Percentiles rank a stretch among this genome's conserved stretches.
These are phyloP conservation scores for Cronartium ribicola DNA, from an alignment of 1,284 basidiomycete species.

Conservation along the genomic window DNA sequence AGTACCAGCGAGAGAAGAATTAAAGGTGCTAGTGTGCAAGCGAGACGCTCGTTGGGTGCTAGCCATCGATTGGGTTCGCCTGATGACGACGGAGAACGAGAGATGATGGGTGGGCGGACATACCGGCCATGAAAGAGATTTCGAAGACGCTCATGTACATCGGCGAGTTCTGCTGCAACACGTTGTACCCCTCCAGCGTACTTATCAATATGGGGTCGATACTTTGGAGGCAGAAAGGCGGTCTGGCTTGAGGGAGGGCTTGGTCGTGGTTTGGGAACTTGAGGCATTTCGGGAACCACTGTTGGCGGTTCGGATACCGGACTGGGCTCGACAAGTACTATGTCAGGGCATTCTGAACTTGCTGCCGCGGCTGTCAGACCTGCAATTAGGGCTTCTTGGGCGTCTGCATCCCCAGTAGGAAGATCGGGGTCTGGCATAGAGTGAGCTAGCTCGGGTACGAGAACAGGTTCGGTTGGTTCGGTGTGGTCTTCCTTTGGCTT, in stretches of 20 bases:
- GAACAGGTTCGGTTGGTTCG: no score
- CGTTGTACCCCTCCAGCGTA: constrained; percentile 35
- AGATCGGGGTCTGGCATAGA: no score
- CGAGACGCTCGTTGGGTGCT: constrained; percentile 26
- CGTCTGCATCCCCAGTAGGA: no score
- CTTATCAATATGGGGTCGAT: constrained; percentile 30
- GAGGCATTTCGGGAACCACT: background rate
- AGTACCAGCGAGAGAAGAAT: constrained; percentile 17
- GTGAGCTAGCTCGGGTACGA: no score
- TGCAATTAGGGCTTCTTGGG: constrained; percentile 8
- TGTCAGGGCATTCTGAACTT: background rate
- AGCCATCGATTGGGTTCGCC: background rate
- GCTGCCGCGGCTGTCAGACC: constrained; percentile 18
- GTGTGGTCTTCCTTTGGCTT: no score
- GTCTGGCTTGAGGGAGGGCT: background rate
- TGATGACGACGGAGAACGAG: background rate
- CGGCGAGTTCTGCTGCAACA: constrained; percentile 27
- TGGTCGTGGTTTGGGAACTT: constrained; percentile 18
- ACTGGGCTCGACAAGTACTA: background rate
- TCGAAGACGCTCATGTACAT: constrained; percentile 19
- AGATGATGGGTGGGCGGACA: constrained; percentile 17
- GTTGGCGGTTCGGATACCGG: background rate
- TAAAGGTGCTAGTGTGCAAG: constrained; percentile 15
- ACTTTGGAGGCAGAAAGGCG: constrained; percentile 15
- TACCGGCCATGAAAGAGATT: constrained; percentile 32